Evolutionary conservation across 257 asterid species (phyloP).

Genomic region (Penstemon newberryi): DNA sequence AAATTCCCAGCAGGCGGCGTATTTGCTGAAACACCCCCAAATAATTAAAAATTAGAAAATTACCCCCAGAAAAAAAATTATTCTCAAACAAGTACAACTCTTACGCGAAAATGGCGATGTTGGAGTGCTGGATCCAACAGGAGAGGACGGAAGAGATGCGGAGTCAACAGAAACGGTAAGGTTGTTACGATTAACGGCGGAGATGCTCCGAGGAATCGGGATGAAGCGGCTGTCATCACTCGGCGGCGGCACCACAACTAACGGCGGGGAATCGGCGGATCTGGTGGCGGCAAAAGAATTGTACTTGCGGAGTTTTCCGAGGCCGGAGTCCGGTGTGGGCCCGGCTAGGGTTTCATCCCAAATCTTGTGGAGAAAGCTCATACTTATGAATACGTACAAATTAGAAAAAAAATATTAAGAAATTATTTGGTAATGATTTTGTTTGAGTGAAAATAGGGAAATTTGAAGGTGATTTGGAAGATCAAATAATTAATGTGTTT

Average conservation of each 20-base stretch:
- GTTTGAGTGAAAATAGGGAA: too few species aligned
- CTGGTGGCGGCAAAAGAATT: constrained; percentile 45
- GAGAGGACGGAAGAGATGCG: constrained; percentile 48
- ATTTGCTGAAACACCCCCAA: constrained; percentile 37
- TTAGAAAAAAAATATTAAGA: too few species aligned
- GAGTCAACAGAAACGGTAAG: constrained; percentile 42
- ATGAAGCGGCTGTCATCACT: constrained; percentile 24
- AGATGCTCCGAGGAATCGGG: constrained; percentile 51
- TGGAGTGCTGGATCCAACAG: constrained; percentile 47
- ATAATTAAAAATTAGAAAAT: constrained; percentile 1
- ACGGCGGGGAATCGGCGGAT: constrained; percentile 20
- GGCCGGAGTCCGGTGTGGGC: constrained; percentile 72
- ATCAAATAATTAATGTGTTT: too few species aligned
- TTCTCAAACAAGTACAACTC: background rate
- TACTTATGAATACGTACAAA: constrained; percentile 4
- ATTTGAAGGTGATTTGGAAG: too few species aligned
- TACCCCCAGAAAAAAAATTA: constrained; percentile 9
- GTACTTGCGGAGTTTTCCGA: constrained; percentile 65
- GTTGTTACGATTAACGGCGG: constrained; percentile 31
- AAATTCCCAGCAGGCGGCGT: constrained; percentile 46
- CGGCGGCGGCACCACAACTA: constrained; percentile 19
- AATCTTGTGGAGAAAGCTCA: constrained; percentile 73
- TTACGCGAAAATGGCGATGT: constrained; percentile 63
- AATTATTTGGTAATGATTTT: too few species aligned
- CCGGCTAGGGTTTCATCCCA: constrained; percentile 93